A percentile compares a stretch with the other conserved stretches of the same genome.
phyloP scores from a whole-genome alignment of 306 rosid species.

The Gastrolobium villosum region DNA sequence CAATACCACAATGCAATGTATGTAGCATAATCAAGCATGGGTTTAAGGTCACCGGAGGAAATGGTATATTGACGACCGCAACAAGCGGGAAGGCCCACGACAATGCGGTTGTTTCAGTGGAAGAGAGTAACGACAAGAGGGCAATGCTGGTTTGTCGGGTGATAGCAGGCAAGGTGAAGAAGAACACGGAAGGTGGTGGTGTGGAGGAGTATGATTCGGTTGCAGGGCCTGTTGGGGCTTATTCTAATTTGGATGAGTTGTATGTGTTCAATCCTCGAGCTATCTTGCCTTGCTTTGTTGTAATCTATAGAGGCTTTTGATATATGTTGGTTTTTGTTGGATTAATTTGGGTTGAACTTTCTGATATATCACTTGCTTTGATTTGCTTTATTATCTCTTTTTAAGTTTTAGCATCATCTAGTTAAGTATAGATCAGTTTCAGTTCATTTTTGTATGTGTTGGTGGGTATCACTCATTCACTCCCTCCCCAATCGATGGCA shows the following conservation, averaged over 20 bases:
- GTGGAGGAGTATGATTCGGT: slow-evolving; percentile 86
- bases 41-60: slow-evolving; percentile 59
- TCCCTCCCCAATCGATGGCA: slow-evolving; percentile 37
- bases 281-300: slow-evolving; percentile 98
- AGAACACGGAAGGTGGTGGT: slow-evolving; percentile 66
- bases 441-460: slow-evolving; percentile 42
- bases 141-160: slow-evolving; percentile 99
- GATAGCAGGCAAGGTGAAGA: slow-evolving; percentile 98
- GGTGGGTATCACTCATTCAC: slow-evolving; percentile 37
- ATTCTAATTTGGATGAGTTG: slow-evolving; percentile 93
- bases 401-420: slow-evolving; percentile 24
- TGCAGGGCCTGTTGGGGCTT: slow-evolving; percentile 79
- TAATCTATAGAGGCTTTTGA: slow-evolving; percentile 81
- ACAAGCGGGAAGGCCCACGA: slow-evolving; percentile 96
- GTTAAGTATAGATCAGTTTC: slow-evolving; percentile 33
- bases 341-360: slow-evolving; percentile 18
- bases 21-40: slow-evolving; percentile 85
- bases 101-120: slow-evolving; percentile 50
- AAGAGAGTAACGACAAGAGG: slow-evolving; percentile 56
- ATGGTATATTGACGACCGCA: slow-evolving; percentile 84
- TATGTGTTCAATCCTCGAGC: slow-evolving; percentile 81
- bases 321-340: slow-evolving; percentile 29
- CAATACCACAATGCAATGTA: slow-evolving; percentile 72
- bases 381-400: slow-evolving; percentile 16
- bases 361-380: slow-evolving; percentile 1